Percentiles rank a stretch among this genome's conserved stretches.
Conservation (phyloP, 2,329 filamentous ascomycete species). For the Zasmidium cellare region DNA sequence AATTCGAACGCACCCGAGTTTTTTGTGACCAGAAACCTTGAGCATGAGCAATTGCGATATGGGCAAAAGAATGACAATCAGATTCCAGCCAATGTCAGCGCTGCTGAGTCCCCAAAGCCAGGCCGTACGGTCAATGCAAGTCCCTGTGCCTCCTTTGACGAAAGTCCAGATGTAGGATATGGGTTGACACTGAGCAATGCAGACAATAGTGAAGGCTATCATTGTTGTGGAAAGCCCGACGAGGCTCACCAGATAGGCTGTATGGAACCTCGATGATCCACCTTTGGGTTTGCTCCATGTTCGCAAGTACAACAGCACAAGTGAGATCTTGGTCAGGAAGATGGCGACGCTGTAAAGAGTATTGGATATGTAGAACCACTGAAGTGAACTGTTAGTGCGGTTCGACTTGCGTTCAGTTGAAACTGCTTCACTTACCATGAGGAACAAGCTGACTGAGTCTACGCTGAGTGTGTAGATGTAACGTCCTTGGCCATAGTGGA, state of each 20-base stretch:
- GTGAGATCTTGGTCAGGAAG: conserved; percentile 16
- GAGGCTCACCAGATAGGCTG: background rate
- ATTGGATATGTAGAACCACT: conserved; percentile 19
- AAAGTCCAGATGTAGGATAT: conserved; percentile 1
- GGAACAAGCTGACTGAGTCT: conserved; percentile 3
- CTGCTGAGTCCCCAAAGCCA: conserved; percentile 7
- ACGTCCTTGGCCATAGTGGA: conserved; percentile 12
- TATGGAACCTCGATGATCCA: background rate
- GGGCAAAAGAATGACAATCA: conserved; percentile 14
- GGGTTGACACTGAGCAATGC: background rate
- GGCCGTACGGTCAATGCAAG: conserved; percentile 9
- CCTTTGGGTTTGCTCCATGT: conserved; percentile 7
- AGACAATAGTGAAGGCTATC: background rate
- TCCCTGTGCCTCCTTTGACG: background rate
- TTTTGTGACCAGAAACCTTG: conserved; percentile 4
- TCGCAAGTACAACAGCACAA: conserved; percentile 16
- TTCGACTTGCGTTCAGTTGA: too few species aligned
- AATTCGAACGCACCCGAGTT: conserved; percentile 11
- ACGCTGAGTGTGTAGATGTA: conserved; percentile 11
- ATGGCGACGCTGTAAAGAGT: conserved; percentile 11
- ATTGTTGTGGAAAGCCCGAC: background rate
- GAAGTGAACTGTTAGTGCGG: background rate
- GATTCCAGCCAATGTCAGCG: conserved; percentile 11
- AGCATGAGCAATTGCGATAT: conserved; percentile 10
- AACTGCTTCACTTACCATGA: conserved; percentile 5